Evolutionary conservation across 2,329 filamentous ascomycete species (phyloP).

Genomic region (Thielaviopsis ethacetica): DNA sequence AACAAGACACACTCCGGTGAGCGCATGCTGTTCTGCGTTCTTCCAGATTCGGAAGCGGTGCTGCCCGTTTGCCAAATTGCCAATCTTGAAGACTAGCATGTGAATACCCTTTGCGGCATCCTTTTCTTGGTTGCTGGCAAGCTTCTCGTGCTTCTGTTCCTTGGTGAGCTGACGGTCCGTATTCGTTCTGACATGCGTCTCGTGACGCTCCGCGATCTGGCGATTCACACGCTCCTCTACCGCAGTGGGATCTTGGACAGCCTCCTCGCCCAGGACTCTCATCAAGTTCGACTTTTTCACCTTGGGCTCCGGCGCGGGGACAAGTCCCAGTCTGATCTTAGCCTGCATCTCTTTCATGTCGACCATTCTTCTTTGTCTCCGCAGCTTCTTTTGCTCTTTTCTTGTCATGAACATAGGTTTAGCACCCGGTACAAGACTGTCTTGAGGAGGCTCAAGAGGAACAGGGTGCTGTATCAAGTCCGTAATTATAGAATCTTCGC

Average conservation of each 20-base stretch:
- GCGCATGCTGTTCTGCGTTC: conserved; percentile 75
- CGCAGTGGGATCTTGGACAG: conserved; percentile 89
- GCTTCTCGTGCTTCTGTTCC: conserved; percentile 72
- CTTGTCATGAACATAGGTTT: conserved; percentile 88
- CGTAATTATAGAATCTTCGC: conserved; percentile 74
- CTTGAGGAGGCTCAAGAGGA: conserved; percentile 77
- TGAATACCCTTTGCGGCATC: conserved; percentile 78
- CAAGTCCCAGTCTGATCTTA: conserved; percentile 80
- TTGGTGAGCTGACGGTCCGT: conserved; percentile 77
- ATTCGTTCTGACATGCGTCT: conserved; percentile 63
- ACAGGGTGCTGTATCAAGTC: conserved; percentile 87
- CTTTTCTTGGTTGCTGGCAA: conserved; percentile 65
- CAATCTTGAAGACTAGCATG: conserved; percentile 76
- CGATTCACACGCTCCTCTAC: conserved; percentile 88
- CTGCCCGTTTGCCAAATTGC: conserved; percentile 77
- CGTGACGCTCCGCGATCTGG: conserved; percentile 75
- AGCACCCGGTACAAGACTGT: conserved; percentile 58
- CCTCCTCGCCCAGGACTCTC: conserved; percentile 75
- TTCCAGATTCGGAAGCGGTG: conserved; percentile 86
- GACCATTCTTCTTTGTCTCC: conserved; percentile 77
- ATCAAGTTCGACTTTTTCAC: conserved; percentile 97
- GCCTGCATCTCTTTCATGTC: conserved; percentile 93
- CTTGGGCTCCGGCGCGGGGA: conserved; percentile 82
- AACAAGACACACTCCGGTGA: conserved; percentile 84
- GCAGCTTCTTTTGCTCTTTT: conserved; percentile 80